Conservation (phyloP, 768 basidiomycete genomes). For the Psilocybe sp. region DNA sequence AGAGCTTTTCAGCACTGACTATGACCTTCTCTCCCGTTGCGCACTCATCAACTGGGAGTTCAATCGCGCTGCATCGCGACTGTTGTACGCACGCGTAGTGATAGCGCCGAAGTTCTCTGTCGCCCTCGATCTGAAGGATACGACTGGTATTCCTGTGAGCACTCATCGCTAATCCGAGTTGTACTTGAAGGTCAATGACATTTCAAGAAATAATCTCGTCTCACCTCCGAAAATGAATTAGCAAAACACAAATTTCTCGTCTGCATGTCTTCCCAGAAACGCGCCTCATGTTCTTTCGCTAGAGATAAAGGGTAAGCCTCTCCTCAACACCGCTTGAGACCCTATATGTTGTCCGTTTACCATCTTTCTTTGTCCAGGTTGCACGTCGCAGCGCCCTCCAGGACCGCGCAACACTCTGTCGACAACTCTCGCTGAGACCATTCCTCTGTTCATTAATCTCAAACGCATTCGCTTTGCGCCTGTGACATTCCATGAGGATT, state of each 20-base stretch:
- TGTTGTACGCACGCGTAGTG: constrained; percentile 46
- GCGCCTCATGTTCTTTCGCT: constrained; percentile 38
- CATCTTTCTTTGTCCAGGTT: constrained; percentile 13
- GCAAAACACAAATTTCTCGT: constrained; percentile 29
- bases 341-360: too few relatives aligned
- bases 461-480: constrained; percentile 31
- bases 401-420: constrained; percentile 25
- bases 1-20: constrained; percentile 28
- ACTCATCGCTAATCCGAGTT: not conserved
- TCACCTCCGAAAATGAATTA: constrained; percentile 30
- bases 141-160: constrained; percentile 31
- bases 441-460: constrained; percentile 31
- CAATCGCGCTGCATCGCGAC: constrained; percentile 37
- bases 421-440: constrained; percentile 23
- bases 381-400: constrained; percentile 25
- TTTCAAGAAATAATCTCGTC: not conserved
- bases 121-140: constrained; percentile 34
- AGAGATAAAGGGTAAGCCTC: constrained; percentile 41
- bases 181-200: not conserved
- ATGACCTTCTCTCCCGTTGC: constrained; percentile 33
- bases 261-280: constrained; percentile 38
- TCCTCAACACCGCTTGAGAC: constrained; percentile 6
- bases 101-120: constrained; percentile 32
- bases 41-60: constrained; percentile 46
- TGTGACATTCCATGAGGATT: constrained; percentile 26